Evolutionary conservation across 2,329 filamentous ascomycete species (phyloP), one percentile per base, ranked within the genome.

Genomic region (Malbranchea zuffiana): DNA sequence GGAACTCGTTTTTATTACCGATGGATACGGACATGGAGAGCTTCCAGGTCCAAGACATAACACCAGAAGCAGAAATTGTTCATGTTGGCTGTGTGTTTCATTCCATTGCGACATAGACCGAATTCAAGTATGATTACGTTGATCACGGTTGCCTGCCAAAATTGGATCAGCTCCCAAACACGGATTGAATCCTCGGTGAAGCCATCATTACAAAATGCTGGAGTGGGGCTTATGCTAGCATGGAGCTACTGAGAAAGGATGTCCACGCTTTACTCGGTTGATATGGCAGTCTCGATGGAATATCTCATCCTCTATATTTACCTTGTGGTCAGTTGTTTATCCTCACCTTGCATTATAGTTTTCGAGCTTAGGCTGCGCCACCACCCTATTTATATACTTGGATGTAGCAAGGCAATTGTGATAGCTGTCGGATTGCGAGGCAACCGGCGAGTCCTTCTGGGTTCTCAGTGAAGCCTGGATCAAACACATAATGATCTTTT

Each of bases 191-290:
- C 18, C 28, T 29, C 10, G 20, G 23, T 38, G 37, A 26, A 19
- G 26, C 23, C 28, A 37, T 35, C 13, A 35, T 43, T 16, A 26
- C 21, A 35, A 41, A 43, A 29, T 43, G 38, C 20, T 41, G 30
- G 37, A 35, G 18, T 27, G 28, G 34, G 23, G 30, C 7, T 8
- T 41, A 43, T 27, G 30, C 33, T 27, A 37, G 30, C 26, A 43
- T 43, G 37, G 33, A 43, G 21, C 16, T 25, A n/a, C 34, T 38
- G 16, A 43, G 16, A n/a, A 43, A 38, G 11, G 37, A 43, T 28
- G 30, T 40, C 23, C 11, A n/a, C n/a, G n/a, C n/a, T n/a, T n/a
- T n/a, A n/a, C n/a, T n/a, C n/a, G n/a, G n/a, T n/a, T n/a, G n/a
- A n/a, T n/a, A n/a, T n/a, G n/a, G n/a, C n/a, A n/a, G n/a, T n/a